phyloP scores from a whole-genome alignment of 164 flowering plant species.

The Nymphaea colorata region DNA sequence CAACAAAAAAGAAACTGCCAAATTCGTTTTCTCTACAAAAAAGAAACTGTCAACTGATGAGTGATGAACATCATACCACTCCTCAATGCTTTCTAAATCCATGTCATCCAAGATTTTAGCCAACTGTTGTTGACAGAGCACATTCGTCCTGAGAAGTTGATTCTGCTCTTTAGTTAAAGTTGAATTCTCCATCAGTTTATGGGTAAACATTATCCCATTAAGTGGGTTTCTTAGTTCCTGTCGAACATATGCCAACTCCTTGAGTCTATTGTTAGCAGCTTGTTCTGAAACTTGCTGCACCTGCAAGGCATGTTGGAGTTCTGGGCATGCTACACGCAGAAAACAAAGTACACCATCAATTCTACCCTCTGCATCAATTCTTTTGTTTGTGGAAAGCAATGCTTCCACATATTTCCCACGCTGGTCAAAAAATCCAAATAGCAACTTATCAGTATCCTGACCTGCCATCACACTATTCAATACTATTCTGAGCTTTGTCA shows the following conservation, averaged over 20 bases:
- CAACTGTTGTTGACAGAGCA: slow-evolving; percentile 50
- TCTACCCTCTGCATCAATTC: slow-evolving; percentile 40
- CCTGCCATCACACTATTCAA: slow-evolving; percentile 42
- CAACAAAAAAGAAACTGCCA: too few relatives aligned
- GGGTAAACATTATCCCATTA: slow-evolving; percentile 37
- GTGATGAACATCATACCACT: slow-evolving; percentile 32
- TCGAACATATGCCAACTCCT: slow-evolving; percentile 43
- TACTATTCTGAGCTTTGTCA: slow-evolving; percentile 48
- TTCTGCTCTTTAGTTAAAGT: slow-evolving; percentile 43
- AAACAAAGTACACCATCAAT: slow-evolving; percentile 56
- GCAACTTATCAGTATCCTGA: slow-evolving; percentile 38
- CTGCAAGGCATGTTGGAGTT: slow-evolving; percentile 59
- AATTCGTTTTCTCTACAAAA: too few relatives aligned
- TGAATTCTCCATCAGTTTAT: slow-evolving; percentile 35
- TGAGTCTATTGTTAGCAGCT: slow-evolving; percentile 43
- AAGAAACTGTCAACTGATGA: too few relatives aligned
- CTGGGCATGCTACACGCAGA: slow-evolving; percentile 66
- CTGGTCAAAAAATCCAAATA: slow-evolving; percentile 45
- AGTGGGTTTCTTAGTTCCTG: slow-evolving; percentile 50
- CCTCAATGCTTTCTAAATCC: slow-evolving; percentile 56
- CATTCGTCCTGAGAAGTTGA: slow-evolving; percentile 30
- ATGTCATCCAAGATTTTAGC: slow-evolving; percentile 42
- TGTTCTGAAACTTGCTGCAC: slow-evolving; percentile 54
- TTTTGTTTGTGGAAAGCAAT: slow-evolving; percentile 46
- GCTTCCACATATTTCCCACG: slow-evolving; percentile 49